A percentile compares a stretch with the other conserved stretches of the same genome.
phyloP scores from a whole-genome alignment of 2,329 filamentous ascomycete genomes.

The Clonostachys chloroleuca region DNA sequence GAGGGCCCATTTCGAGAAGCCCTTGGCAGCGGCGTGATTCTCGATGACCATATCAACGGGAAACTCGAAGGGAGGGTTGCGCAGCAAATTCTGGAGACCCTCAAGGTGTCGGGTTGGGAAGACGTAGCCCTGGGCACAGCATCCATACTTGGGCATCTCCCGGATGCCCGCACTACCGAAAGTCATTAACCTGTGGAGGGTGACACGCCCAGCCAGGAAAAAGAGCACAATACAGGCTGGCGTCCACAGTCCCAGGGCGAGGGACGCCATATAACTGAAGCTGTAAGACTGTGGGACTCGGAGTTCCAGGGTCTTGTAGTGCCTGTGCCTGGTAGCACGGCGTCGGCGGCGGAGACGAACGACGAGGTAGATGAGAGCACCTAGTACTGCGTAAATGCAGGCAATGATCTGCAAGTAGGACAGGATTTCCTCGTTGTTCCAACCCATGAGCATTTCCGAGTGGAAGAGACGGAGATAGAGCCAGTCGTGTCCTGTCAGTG shows the following conservation, averaged over 20 bases:
- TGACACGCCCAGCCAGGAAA: slow-evolving; percentile 19
- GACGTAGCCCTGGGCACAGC: slow-evolving; percentile 29
- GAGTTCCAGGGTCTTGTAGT: neutral
- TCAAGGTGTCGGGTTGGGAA: slow-evolving; percentile 22
- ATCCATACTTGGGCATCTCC: slow-evolving; percentile 29
- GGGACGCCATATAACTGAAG: slow-evolving; percentile 14
- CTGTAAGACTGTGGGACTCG: slow-evolving; percentile 6
- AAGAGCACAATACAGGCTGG: slow-evolving; percentile 21
- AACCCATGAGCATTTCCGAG: slow-evolving; percentile 28
- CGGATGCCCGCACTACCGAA: slow-evolving; percentile 13
- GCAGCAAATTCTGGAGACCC: slow-evolving; percentile 15
- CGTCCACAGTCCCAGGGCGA: slow-evolving; percentile 20
- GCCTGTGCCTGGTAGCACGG: neutral
- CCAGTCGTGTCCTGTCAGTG: slow-evolving; percentile 15
- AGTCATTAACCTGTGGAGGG: slow-evolving; percentile 14
- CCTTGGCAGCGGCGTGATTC: slow-evolving; percentile 18
- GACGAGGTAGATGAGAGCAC: slow-evolving; percentile 9
- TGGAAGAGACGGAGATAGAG: slow-evolving; percentile 31
- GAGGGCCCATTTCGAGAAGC: slow-evolving; percentile 25
- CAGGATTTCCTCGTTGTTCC: slow-evolving; percentile 27
- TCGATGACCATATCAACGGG: slow-evolving; percentile 28
- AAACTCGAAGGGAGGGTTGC: slow-evolving; percentile 22
- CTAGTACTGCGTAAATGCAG: slow-evolving; percentile 14
- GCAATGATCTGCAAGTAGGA: slow-evolving; percentile 17
- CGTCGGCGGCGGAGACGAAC: slow-evolving; percentile 2